These are phyloP conservation scores for Trametes pubescens DNA, from an alignment of 1,284 basidiomycete genomes.

Conservation along the genomic window DNA sequence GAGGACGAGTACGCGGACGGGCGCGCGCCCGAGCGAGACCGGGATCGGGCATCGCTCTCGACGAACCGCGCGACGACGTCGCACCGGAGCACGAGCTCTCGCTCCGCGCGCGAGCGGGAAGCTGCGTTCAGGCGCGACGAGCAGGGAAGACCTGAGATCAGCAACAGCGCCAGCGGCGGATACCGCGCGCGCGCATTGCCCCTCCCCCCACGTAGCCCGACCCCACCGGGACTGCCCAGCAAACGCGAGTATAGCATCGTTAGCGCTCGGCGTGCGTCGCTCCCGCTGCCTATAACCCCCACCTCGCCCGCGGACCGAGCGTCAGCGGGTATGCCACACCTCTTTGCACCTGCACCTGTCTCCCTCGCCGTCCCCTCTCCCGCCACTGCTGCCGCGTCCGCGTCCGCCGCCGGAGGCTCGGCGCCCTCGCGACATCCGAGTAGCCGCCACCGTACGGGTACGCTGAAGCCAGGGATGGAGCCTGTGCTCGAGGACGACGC, in stretches of 20 bases:
- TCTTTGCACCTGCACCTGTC: constrained; percentile 4
- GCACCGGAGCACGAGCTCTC: constrained; percentile 25
- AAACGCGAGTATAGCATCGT: constrained; percentile 33
- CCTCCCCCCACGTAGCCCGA: constrained; percentile 36
- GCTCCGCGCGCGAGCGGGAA: constrained; percentile 17
- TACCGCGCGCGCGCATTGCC: constrained; percentile 33
- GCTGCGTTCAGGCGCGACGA: constrained; percentile 15
- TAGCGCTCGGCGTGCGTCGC: constrained; percentile 24
- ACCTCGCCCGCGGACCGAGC: constrained; percentile 26
- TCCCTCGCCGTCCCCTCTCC: not conserved
- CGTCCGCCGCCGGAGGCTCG: not conserved
- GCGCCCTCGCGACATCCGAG: constrained; percentile 12
- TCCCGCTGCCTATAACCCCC: constrained; percentile 37
- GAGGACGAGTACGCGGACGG: constrained; percentile 24
- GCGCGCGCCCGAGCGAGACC: not conserved
- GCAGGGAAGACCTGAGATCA: constrained; percentile 26
- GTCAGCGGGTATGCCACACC: constrained; percentile 10
- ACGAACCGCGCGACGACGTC: constrained; percentile 33
- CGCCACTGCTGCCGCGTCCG: not conserved
- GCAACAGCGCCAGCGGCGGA: constrained; percentile 3
- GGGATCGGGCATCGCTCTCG: constrained; percentile 10
- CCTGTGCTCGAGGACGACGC: constrained; percentile 37
- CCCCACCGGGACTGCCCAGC: constrained; percentile 39
- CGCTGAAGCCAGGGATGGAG: constrained; percentile 35
- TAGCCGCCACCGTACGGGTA: constrained; percentile 23